These are phyloP conservation scores for Ceratobasidium sp. DNA, from an alignment of 1,284 basidiomycete genomes.

Conservation along the genomic window DNA sequence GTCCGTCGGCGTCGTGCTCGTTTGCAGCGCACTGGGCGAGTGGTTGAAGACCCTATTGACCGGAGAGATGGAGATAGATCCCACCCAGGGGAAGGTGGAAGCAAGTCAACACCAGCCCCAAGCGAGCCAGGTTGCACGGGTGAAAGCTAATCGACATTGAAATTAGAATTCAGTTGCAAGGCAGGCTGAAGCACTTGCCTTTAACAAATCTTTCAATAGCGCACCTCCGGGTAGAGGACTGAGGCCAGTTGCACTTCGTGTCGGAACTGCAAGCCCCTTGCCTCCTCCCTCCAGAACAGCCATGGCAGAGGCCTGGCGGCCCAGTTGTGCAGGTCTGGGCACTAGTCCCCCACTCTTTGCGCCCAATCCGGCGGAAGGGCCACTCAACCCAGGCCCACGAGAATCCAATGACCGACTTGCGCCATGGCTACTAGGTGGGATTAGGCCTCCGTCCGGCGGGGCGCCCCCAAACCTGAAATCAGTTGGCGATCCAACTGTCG, in stretches of 20 bases:
- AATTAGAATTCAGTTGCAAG: not conserved
- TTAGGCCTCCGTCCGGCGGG: constrained; percentile 27
- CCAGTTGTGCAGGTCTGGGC: constrained; percentile 25
- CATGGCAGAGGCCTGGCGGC: constrained; percentile 38
- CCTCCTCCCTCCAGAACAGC: constrained; percentile 33
- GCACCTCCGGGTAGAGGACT: constrained; percentile 47
- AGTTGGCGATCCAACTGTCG: constrained; percentile 30
- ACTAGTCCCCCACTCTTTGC: not conserved
- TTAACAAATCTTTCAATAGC: constrained; percentile 69
- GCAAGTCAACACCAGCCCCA: constrained; percentile 50
- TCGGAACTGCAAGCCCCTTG: constrained; percentile 25
- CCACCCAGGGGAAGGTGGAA: constrained; percentile 58
- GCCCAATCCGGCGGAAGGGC: not conserved
- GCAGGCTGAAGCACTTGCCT: constrained; percentile 53
- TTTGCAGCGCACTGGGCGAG: constrained; percentile 29
- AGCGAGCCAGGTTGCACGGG: constrained; percentile 35
- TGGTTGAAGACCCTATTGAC: constrained; percentile 42
- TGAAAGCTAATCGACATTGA: constrained; percentile 31
- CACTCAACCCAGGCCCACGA: not conserved
- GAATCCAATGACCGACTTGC: constrained; percentile 28
- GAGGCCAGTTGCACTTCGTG: constrained; percentile 53
- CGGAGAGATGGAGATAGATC: constrained; percentile 46
- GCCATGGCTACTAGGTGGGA: constrained; percentile 24
- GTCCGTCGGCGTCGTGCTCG: constrained; percentile 39
- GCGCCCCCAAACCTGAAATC: constrained; percentile 28